A percentile compares a stretch with the other conserved stretches of the same genome.
phyloP scores from a whole-genome alignment of 345 rosid genomes.

The Carallia pectinifolia region DNA sequence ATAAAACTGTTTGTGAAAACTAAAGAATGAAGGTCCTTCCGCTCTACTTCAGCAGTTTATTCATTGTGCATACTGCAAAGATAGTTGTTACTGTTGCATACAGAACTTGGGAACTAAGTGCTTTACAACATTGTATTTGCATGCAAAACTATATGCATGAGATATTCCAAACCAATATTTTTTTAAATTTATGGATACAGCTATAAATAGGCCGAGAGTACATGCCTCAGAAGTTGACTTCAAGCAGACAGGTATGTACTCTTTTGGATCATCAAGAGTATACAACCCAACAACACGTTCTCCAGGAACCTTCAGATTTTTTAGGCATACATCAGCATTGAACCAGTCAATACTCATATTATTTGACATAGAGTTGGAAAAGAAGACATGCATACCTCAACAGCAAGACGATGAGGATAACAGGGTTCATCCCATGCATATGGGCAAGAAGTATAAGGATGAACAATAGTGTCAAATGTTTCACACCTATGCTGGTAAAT shows the following conservation, averaged over 20 bases:
- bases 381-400: slow-evolving; percentile 58
- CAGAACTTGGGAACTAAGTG: background rate
- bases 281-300: slow-evolving; percentile 79
- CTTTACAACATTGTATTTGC: background rate
- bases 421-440: slow-evolving; percentile 99
- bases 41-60: too few relatives aligned
- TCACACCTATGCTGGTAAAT: slow-evolving; percentile 88
- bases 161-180: background rate
- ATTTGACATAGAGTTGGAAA: background rate
- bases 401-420: slow-evolving; percentile 75
- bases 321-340: slow-evolving; percentile 14
- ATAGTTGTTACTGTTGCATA: background rate
- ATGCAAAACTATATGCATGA: too few relatives aligned
- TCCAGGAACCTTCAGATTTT: slow-evolving; percentile 65
- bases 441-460: slow-evolving; percentile 74
- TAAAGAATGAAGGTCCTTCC: too few relatives aligned
- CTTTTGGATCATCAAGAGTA: slow-evolving; percentile 74
- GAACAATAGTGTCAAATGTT: slow-evolving; percentile 72
- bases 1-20: too few relatives aligned
- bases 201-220: background rate
- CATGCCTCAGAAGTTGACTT: slow-evolving; percentile 76
- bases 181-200: background rate
- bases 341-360: slow-evolving; percentile 7
- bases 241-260: slow-evolving; percentile 53
- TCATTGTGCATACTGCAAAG: background rate